phyloP scores from a whole-genome alignment of 352 stramenopile genomes.

The Phytopythium oedochilum region DNA sequence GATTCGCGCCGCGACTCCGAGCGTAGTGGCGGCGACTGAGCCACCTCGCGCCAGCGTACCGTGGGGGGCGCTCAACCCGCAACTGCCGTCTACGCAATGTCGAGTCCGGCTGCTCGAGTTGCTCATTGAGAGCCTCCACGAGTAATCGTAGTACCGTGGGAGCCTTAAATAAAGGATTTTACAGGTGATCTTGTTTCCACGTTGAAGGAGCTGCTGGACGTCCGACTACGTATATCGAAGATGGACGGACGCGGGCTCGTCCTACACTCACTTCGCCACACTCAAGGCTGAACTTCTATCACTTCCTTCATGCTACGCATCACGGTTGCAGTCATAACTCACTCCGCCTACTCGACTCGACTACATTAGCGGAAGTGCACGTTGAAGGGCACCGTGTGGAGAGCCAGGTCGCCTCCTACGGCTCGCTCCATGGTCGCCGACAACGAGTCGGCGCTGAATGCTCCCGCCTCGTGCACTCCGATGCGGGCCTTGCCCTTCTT shows the following conservation, averaged over 20 bases:
- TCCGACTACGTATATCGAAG: no score
- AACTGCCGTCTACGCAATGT: no score
- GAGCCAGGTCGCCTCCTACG: slow-evolving; percentile 56
- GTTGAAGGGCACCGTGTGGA: slow-evolving; percentile 23
- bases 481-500: slow-evolving; percentile 64
- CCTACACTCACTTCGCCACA: no score
- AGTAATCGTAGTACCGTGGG: neutral
- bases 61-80: slow-evolving; percentile 1
- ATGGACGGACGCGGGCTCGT: no score
- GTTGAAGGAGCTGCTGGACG: neutral
- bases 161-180: neutral
- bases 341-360: no score
- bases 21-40: neutral
- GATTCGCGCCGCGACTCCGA: neutral
- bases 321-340: no score
- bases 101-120: no score
- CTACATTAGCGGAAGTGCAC: slow-evolving; percentile 38
- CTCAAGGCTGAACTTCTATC: no score
- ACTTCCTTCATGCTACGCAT: no score
- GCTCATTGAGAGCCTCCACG: neutral
- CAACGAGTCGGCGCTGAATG: slow-evolving; percentile 48
- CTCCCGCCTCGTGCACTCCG: slow-evolving; percentile 23
- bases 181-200: neutral
- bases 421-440: slow-evolving; percentile 68
- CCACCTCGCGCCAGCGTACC: neutral